These are phyloP conservation scores for Diplodia intermedia DNA, from an alignment of 2,329 filamentous ascomycete species.

Conservation along the genomic window DNA sequence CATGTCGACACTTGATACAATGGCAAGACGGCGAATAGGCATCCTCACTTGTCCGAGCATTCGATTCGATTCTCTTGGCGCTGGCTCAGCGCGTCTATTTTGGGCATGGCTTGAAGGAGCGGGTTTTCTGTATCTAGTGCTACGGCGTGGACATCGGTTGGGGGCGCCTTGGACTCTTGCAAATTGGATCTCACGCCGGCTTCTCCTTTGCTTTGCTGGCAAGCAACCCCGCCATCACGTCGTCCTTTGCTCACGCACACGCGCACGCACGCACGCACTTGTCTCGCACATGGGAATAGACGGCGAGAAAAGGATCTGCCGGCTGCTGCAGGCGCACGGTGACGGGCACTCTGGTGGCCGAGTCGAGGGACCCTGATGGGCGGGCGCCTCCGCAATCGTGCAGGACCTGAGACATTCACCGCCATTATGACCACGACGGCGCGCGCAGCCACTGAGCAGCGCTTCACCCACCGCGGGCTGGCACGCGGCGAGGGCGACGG, in stretches of 20 bases:
- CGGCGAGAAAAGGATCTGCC: constrained; percentile 27
- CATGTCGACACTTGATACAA: constrained; percentile 6
- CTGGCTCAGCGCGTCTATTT: constrained; percentile 6
- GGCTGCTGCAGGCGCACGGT: constrained; percentile 25
- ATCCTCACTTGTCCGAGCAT: background rate
- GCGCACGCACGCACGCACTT: constrained; percentile 17
- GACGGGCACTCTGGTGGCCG: constrained; percentile 19
- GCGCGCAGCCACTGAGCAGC: constrained; percentile 3
- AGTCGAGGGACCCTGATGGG: constrained; percentile 24
- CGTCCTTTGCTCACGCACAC: constrained; percentile 18
- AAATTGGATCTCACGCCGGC: constrained; percentile 31
- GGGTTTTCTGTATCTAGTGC: constrained; percentile 27
- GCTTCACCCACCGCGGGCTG: constrained; percentile 13
- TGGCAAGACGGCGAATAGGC: constrained; percentile 24
- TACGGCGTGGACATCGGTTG: background rate
- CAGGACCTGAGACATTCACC: constrained; percentile 30
- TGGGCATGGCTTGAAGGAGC: constrained; percentile 16
- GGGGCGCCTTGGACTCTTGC: constrained; percentile 21
- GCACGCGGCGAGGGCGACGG: constrained; percentile 10
- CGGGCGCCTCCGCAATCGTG: constrained; percentile 25
- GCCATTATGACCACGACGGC: constrained; percentile 27
- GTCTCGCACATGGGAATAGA: constrained; percentile 26
- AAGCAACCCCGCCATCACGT: constrained; percentile 27
- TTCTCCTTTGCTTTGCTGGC: constrained; percentile 28
- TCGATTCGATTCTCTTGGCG: constrained; percentile 28